A percentile compares a stretch with the other conserved stretches of the same genome.
Evolutionary conservation across 1,139 yeast species (phyloP).

Genomic region (Hansenula lynferdii): DNA sequence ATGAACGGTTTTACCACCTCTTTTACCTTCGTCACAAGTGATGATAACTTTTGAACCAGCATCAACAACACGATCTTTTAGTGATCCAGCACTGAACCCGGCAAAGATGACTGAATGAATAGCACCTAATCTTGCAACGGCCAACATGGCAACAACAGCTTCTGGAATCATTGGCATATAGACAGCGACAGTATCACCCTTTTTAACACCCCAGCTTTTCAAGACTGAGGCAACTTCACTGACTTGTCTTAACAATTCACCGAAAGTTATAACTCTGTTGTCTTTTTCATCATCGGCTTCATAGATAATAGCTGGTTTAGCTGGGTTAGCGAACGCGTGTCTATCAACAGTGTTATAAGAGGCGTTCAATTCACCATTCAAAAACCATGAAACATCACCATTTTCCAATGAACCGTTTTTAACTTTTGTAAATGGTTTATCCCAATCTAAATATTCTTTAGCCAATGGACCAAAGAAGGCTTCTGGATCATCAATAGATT

Average conservation of each 20-base stretch:
- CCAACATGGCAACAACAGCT: slow-evolving; percentile 90
- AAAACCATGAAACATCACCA: slow-evolving; percentile 91
- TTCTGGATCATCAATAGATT: slow-evolving; percentile 80
- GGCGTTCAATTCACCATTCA: slow-evolving; percentile 92
- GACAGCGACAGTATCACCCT: slow-evolving; percentile 96
- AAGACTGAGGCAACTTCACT: slow-evolving; percentile 86
- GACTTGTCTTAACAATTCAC: slow-evolving; percentile 82
- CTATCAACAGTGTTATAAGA: slow-evolving; percentile 95
- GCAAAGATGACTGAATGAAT: slow-evolving; percentile 96
- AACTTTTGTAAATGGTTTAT: slow-evolving; percentile 72
- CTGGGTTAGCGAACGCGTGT: slow-evolving; percentile 84
- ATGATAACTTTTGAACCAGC: slow-evolving; percentile 86
- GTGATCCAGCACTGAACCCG: slow-evolving; percentile 93
- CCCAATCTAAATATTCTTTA: slow-evolving; percentile 77
- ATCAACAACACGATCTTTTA: slow-evolving; percentile 85
- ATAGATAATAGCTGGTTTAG: slow-evolving; percentile 84
- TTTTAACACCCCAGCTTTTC: slow-evolving; percentile 78
- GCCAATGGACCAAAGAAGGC: slow-evolving; percentile 83
- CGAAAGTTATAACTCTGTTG: slow-evolving; percentile 69
- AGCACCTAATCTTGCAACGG: slow-evolving; percentile 94
- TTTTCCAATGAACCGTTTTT: slow-evolving; percentile 64
- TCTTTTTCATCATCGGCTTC: slow-evolving; percentile 94
- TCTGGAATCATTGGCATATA: slow-evolving; percentile 98
- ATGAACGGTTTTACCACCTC: slow-evolving; percentile 92
- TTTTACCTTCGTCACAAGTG: slow-evolving; percentile 94